Percentiles rank a stretch among this genome's conserved stretches.
phyloP scores from a whole-genome alignment of 306 rosid genomes.

The Fragaria vesca region DNA sequence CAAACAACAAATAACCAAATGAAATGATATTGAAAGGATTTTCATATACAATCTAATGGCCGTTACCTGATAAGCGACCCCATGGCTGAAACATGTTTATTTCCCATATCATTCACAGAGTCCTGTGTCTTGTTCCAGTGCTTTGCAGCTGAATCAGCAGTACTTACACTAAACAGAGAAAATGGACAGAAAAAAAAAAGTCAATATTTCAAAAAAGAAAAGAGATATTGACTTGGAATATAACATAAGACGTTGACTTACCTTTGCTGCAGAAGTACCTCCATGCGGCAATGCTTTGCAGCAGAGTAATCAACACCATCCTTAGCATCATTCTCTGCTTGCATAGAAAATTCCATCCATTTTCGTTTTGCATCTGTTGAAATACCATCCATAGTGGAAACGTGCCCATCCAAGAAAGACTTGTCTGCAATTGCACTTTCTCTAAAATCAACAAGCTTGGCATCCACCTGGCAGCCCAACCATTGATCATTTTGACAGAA shows the following conservation, averaged over 20 bases:
- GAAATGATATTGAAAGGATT: background rate
- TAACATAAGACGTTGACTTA: constrained; percentile 12
- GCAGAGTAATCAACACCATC: constrained; percentile 80
- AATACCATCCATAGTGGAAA: constrained; percentile 65
- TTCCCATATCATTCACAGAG: constrained; percentile 61
- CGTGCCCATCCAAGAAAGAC: constrained; percentile 70
- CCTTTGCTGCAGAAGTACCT: constrained; percentile 77
- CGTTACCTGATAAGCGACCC: constrained; percentile 68
- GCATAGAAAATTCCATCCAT: constrained; percentile 71
- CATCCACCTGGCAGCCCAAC: constrained; percentile 59
- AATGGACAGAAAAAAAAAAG: constrained; percentile 1
- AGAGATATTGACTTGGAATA: background rate
- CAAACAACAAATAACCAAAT: background rate
- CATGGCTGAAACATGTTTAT: constrained; percentile 51
- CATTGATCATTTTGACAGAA: constrained; percentile 7
- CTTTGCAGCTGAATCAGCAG: constrained; percentile 54
- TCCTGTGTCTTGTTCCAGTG: constrained; percentile 60
- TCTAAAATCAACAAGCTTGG: constrained; percentile 66
- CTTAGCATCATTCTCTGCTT: constrained; percentile 68
- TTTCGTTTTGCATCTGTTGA: constrained; percentile 74
- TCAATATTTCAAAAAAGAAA: background rate
- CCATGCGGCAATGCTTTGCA: constrained; percentile 88
- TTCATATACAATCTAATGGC: constrained; percentile 2
- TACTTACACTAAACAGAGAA: constrained; percentile 40
- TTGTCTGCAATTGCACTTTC: constrained; percentile 63